Percentiles rank a stretch among this genome's conserved stretches.
phyloP scores from a whole-genome alignment of 371 early-diverging fungal species.

The Syncephalastrum contaminatum region DNA sequence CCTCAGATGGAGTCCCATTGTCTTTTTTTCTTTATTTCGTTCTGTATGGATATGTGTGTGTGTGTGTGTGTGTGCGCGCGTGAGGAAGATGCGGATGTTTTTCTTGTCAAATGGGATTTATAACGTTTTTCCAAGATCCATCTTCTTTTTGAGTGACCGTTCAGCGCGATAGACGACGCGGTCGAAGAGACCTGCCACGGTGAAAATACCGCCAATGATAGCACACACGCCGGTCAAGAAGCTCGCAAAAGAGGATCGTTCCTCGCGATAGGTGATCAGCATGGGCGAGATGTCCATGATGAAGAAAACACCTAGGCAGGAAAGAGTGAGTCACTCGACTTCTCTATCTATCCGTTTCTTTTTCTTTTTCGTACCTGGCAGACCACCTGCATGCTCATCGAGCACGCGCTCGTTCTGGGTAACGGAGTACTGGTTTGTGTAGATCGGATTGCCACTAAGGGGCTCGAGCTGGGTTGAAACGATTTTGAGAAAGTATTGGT shows the following conservation, averaged over 20 bases:
- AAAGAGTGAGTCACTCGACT: conserved; percentile 1
- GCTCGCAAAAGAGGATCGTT: conserved; percentile 77
- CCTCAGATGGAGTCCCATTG: background rate
- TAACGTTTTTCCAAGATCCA: conserved; percentile 81
- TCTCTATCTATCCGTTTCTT: background rate
- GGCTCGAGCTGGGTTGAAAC: conserved; percentile 84
- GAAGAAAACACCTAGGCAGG: conserved; percentile 82
- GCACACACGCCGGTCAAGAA: conserved; percentile 92
- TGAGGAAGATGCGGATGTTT: background rate
- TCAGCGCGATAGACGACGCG: conserved; percentile 87
- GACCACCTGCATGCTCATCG: conserved; percentile 27
- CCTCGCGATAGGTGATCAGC: conserved; percentile 86
- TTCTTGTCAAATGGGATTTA: conserved; percentile 8
- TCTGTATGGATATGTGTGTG: background rate
- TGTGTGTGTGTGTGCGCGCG: background rate
- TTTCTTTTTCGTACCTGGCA: conserved; percentile 48
- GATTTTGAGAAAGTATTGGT: conserved; percentile 93
- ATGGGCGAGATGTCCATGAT: conserved; percentile 97
- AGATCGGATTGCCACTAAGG: conserved; percentile 58
- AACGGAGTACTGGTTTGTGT: conserved; percentile 93
- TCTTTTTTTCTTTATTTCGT: conserved; percentile 4
- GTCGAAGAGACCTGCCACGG: conserved; percentile 94
- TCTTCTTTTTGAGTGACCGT: conserved; percentile 75
- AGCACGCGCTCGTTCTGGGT: conserved; percentile 75
- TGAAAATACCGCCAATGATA: conserved; percentile 94